phyloP scores from a whole-genome alignment of 2,329 filamentous ascomycete genomes.

The Lomentospora prolificans region DNA sequence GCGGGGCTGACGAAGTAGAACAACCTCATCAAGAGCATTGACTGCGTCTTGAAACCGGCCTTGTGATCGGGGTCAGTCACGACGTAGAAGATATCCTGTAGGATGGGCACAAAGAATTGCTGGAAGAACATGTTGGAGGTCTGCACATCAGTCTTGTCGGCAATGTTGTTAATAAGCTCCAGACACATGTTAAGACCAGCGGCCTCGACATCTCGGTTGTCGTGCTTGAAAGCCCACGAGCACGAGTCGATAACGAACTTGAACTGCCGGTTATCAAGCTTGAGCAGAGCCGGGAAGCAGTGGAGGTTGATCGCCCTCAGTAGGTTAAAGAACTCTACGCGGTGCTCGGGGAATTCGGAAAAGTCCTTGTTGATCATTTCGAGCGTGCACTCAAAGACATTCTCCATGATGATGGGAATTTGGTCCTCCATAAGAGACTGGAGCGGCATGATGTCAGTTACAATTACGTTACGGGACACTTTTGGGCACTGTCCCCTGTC shows the following conservation, averaged over 20 bases:
- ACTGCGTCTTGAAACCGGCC: conserved; percentile 97
- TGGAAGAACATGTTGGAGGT: conserved; percentile 96
- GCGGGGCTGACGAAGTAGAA: conserved; percentile 85
- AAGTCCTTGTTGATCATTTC: conserved; percentile 99
- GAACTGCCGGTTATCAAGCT: conserved; percentile 92
- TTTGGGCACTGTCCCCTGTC: background rate
- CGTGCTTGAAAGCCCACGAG: conserved; percentile 99
- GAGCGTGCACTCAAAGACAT: conserved; percentile 94
- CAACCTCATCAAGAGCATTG: conserved; percentile 85
- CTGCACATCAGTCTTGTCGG: conserved; percentile 75
- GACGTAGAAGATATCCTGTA: conserved; percentile 98
- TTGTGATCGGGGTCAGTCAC: conserved; percentile 97
- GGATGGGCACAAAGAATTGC: conserved; percentile 88
- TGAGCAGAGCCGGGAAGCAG: conserved; percentile 89
- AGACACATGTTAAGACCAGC: conserved; percentile 97
- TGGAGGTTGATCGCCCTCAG: conserved; percentile 92
- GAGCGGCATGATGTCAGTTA: background rate
- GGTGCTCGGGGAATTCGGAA: conserved; percentile 95
- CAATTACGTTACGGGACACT: background rate
- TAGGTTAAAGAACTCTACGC: conserved; percentile 99
- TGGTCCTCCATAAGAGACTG: conserved; percentile 96
- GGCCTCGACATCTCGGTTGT: conserved; percentile 94
- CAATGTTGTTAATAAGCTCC: conserved; percentile 95
- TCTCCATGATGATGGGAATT: conserved; percentile 94
- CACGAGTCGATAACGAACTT: conserved; percentile 99